phyloP scores from a whole-genome alignment of 768 basidiomycete species.

The Mycena capillaripes region DNA sequence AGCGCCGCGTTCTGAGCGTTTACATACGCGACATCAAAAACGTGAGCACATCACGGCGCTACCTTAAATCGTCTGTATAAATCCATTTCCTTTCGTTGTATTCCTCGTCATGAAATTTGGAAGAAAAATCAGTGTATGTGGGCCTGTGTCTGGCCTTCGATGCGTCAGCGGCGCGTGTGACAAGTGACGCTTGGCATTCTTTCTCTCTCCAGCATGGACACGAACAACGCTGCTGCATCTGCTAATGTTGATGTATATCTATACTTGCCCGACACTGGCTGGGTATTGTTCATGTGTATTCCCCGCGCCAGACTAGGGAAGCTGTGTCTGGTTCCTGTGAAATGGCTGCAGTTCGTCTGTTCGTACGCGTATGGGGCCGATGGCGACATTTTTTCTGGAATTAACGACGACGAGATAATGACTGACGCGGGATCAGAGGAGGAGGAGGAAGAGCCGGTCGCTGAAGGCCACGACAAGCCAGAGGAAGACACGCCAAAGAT shows the following conservation, averaged over 20 bases:
- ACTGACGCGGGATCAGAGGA: not conserved
- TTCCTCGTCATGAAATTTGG: no score
- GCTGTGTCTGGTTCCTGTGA: slow-evolving; percentile 3
- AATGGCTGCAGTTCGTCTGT: not conserved
- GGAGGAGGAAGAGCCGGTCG: slow-evolving; percentile 2
- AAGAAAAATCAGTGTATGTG: slow-evolving; percentile 35
- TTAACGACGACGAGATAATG: not conserved
- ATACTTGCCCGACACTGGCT: slow-evolving; percentile 2
- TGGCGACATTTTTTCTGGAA: not conserved
- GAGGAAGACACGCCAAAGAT: not conserved
- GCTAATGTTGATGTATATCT: not conserved
- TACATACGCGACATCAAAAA: no score
- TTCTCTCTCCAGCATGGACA: not conserved
- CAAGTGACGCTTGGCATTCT: no score
- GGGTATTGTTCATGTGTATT: slow-evolving; percentile 8
- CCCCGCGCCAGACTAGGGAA: slow-evolving; percentile 4
- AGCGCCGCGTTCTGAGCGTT: no score
- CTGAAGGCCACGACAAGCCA: slow-evolving; percentile 2
- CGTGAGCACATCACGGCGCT: no score
- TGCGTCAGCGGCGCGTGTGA: no score
- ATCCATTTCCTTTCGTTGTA: no score
- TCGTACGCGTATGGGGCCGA: slow-evolving; percentile 20
- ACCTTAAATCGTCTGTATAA: no score
- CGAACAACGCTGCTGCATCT: not conserved
- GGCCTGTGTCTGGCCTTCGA: not conserved